Conservation (phyloP, 129 eudicot genomes). For the Tagetes patula region DNA sequence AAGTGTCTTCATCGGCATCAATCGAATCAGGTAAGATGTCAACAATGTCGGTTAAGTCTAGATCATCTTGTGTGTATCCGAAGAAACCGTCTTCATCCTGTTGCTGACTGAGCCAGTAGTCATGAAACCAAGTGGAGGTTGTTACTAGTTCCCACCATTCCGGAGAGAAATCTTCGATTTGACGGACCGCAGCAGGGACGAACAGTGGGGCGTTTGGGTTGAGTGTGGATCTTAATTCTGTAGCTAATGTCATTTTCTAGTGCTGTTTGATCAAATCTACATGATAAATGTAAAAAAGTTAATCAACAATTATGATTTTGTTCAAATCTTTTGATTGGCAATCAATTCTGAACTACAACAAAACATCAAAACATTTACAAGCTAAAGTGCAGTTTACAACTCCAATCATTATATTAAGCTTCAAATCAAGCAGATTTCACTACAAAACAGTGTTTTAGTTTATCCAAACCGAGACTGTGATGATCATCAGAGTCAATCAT, state of each 20-base stretch:
- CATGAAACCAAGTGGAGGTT: constrained; percentile 80
- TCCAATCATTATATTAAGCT: background rate
- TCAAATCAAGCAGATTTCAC: background rate
- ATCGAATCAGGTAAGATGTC: constrained; percentile 80
- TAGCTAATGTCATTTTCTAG: constrained; percentile 57
- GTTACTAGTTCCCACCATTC: constrained; percentile 96
- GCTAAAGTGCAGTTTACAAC: background rate
- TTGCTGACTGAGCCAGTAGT: constrained; percentile 90
- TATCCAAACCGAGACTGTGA: background rate
- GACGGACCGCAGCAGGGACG: constrained; percentile 78
- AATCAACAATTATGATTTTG: background rate
- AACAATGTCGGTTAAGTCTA: constrained; percentile 37
- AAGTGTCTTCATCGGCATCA: constrained; percentile 78
- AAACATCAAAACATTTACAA: background rate
- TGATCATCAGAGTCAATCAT: background rate
- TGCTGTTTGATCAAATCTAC: constrained; percentile 6
- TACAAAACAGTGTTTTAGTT: background rate
- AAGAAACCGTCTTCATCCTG: constrained; percentile 66
- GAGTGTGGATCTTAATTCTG: constrained; percentile 62
- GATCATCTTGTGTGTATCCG: constrained; percentile 38
- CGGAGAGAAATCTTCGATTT: constrained; percentile 93
- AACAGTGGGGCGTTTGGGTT: constrained; percentile 90
- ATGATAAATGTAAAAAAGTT: background rate
- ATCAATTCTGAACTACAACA: background rate
- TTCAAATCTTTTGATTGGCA: background rate